phyloP scores from a whole-genome alignment of 257 asterid species.

The Sherardia arvensis region DNA sequence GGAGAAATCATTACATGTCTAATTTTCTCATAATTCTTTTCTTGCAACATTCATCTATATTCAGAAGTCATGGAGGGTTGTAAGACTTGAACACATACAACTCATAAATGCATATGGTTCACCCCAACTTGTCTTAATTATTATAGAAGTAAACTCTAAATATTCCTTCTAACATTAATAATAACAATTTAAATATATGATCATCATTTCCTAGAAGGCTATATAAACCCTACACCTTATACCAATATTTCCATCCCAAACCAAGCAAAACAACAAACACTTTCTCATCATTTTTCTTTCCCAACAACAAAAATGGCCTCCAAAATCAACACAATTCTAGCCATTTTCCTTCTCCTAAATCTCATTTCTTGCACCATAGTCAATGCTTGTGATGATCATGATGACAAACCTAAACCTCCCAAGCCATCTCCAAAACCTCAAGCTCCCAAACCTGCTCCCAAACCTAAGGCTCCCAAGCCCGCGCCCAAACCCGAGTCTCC shows the following conservation, averaged over 20 bases:
- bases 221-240: neutral
- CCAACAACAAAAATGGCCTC: slow-evolving; percentile 29
- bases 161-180: too few relatives aligned
- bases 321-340: slow-evolving; percentile 25
- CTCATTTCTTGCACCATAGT: slow-evolving; percentile 35
- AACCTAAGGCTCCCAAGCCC: neutral
- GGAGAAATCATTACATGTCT: too few relatives aligned
- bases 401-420: slow-evolving; percentile 18
- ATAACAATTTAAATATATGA: too few relatives aligned
- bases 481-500: slow-evolving; percentile 14
- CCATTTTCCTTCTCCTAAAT: slow-evolving; percentile 37
- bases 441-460: neutral
- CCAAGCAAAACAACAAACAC: neutral
- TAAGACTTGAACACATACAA: too few relatives aligned
- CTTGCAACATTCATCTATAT: too few relatives aligned
- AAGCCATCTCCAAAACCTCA: slow-evolving; percentile 16
- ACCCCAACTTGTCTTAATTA: neutral
- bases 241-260: neutral
- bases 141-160: too few relatives aligned
- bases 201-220: neutral
- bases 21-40: too few relatives aligned
- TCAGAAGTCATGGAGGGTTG: too few relatives aligned
- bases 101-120: too few relatives aligned
- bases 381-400: slow-evolving; percentile 36
- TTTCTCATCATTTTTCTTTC: neutral